Conservation (phyloP, 2,329 filamentous ascomycete genomes). For the Pseudocercospora pini-densiflorae region DNA sequence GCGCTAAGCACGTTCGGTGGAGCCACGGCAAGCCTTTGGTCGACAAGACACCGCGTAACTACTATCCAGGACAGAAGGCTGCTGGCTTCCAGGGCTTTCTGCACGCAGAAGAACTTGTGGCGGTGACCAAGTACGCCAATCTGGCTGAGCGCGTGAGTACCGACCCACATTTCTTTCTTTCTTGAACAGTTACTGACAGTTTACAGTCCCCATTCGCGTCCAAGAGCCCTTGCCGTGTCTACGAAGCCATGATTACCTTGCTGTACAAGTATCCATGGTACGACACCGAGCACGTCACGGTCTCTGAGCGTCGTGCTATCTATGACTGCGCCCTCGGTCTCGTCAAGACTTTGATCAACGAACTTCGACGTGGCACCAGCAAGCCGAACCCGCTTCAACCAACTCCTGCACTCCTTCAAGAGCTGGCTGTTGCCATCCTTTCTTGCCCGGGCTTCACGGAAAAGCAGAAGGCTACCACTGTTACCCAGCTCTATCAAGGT, state of each 20-base stretch:
- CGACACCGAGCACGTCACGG: slow-evolving; percentile 49
- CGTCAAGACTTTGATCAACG: slow-evolving; percentile 32
- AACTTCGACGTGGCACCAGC: slow-evolving; percentile 25
- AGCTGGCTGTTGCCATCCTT: slow-evolving; percentile 39
- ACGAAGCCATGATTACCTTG: slow-evolving; percentile 57
- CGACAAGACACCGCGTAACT: slow-evolving; percentile 45
- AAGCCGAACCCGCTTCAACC: slow-evolving; percentile 25
- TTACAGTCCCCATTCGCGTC: slow-evolving; percentile 53
- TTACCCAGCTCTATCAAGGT: slow-evolving; percentile 19
- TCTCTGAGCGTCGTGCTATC: slow-evolving; percentile 53
- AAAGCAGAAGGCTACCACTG: slow-evolving; percentile 36
- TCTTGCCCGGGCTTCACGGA: slow-evolving; percentile 41
- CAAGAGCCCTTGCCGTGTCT: slow-evolving; percentile 58
- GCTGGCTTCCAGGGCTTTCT: slow-evolving; percentile 58
- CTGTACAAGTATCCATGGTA: slow-evolving; percentile 61
- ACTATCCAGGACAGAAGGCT: slow-evolving; percentile 52
- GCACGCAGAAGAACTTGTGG: slow-evolving; percentile 55
- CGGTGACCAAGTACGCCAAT: slow-evolving; percentile 53
- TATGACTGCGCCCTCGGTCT: slow-evolving; percentile 42
- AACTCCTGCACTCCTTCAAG: slow-evolving; percentile 36
- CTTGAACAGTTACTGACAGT: neutral
- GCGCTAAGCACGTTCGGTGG: slow-evolving; percentile 57
- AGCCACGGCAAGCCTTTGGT: slow-evolving; percentile 41
- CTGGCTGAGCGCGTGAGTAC: slow-evolving; percentile 54
- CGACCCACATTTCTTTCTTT: neutral